These are phyloP conservation scores for Venturia oleaginea DNA, from an alignment of 2,329 filamentous ascomycete species.

Conservation along the genomic window DNA sequence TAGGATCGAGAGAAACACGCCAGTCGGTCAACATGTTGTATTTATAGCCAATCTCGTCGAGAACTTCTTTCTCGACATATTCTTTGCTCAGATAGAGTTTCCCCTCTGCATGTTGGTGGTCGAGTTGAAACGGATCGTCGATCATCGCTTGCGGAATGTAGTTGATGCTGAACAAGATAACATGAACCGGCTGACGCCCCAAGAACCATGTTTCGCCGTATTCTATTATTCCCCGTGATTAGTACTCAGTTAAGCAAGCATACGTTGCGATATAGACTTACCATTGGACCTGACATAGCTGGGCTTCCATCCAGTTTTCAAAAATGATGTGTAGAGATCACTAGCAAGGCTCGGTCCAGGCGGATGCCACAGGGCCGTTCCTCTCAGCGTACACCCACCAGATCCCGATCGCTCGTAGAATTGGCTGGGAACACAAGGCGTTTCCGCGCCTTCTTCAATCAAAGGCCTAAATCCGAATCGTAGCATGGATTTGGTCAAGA, in stretches of 20 bases:
- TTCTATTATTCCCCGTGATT: background rate
- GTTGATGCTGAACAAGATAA: slow-evolving; percentile 4
- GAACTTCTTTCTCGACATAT: slow-evolving; percentile 6
- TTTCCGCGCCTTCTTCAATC: background rate
- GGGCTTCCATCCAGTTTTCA: slow-evolving; percentile 7
- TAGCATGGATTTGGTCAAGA: slow-evolving; percentile 4
- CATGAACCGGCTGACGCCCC: slow-evolving; percentile 9
- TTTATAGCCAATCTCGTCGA: slow-evolving; percentile 4
- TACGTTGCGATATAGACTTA: background rate
- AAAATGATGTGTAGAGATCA: background rate
- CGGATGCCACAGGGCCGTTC: slow-evolving; percentile 9
- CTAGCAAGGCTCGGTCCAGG: slow-evolving; percentile 5
- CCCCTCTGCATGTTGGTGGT: slow-evolving; percentile 5
- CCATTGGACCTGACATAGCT: slow-evolving; percentile 7
- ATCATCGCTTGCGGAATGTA: slow-evolving; percentile 9
- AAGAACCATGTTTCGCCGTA: slow-evolving; percentile 7
- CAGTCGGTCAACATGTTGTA: background rate
- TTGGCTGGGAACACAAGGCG: slow-evolving; percentile 6
- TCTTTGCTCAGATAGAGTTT: slow-evolving; percentile 11
- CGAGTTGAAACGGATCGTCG: background rate
- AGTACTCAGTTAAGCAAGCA: background rate
- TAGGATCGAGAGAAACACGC: slow-evolving; percentile 9
- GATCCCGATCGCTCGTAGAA: slow-evolving; percentile 9
- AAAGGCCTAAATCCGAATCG: slow-evolving; percentile 5
- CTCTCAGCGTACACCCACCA: slow-evolving; percentile 1